These are phyloP conservation scores for Onygena corvina DNA, from an alignment of 2,329 filamentous ascomycete species.

Conservation along the genomic window DNA sequence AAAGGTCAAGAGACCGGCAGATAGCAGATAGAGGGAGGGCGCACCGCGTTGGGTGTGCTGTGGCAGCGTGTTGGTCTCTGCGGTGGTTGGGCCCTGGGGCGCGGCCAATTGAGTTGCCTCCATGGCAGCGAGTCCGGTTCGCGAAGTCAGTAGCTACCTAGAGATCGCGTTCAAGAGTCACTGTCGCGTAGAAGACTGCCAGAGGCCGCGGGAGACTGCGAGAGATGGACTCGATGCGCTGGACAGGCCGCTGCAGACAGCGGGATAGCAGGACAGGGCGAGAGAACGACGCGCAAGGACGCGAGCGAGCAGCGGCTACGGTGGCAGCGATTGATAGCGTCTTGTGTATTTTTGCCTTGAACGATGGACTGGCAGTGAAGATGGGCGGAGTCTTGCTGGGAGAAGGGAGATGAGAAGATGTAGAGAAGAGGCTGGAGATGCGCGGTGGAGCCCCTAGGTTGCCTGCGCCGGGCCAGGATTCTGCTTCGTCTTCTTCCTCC, in stretches of 20 bases:
- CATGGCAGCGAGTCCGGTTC: too few relatives aligned
- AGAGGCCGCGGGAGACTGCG: neutral
- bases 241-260: too few relatives aligned
- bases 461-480: too few relatives aligned
- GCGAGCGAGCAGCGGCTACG: neutral
- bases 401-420: neutral
- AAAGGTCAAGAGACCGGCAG: neutral
- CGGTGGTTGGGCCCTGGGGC: slow-evolving; percentile 1
- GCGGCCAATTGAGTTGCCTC: slow-evolving; percentile 1
- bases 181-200: neutral
- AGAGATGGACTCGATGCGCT: neutral
- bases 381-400: too few relatives aligned
- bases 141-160: too few relatives aligned
- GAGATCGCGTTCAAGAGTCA: too few relatives aligned
- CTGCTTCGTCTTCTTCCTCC: too few relatives aligned
- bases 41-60: neutral
- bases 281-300: too few relatives aligned
- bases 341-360: too few relatives aligned
- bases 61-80: neutral
- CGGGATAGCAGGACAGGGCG: too few relatives aligned
- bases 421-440: neutral
- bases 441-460: neutral
- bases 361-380: too few relatives aligned
- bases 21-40: neutral
- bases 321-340: too few relatives aligned